Evolutionary conservation across 2,329 filamentous ascomycete genomes (phyloP).

Genomic region (Xylariaceae sp.): DNA sequence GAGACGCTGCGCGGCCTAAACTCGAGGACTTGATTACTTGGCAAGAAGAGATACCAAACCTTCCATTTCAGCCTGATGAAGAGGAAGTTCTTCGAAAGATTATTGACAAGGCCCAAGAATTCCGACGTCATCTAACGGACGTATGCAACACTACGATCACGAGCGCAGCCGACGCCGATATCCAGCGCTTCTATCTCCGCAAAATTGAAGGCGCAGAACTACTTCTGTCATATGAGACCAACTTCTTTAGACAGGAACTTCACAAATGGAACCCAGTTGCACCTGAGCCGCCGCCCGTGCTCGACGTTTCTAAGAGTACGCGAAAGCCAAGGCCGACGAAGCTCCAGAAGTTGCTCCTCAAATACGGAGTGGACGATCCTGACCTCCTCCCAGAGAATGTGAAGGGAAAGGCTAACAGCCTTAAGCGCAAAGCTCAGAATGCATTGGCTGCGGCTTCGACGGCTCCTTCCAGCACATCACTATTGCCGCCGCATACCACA

Average conservation of each 20-base stretch:
- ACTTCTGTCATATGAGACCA: constrained; percentile 86
- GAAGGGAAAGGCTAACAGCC: constrained; percentile 68
- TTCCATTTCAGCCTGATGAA: constrained; percentile 95
- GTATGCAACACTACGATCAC: constrained; percentile 78
- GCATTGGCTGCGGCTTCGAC: constrained; percentile 44
- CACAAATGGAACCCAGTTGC: constrained; percentile 94
- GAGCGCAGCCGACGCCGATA: constrained; percentile 80
- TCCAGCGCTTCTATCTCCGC: constrained; percentile 88
- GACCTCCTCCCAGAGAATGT: constrained; percentile 83
- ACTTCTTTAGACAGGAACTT: constrained; percentile 91
- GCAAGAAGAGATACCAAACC: constrained; percentile 70
- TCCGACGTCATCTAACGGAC: constrained; percentile 73
- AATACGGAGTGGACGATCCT: constrained; percentile 81
- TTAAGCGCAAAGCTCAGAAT: constrained; percentile 65
- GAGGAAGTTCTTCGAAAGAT: constrained; percentile 82
- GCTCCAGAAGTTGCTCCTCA: constrained; percentile 86
- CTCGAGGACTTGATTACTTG: constrained; percentile 81
- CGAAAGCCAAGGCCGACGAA: constrained; percentile 95
- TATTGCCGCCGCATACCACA: constrained; percentile 28
- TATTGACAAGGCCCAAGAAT: constrained; percentile 75
- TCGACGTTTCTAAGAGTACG: constrained; percentile 84
- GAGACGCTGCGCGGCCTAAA: constrained; percentile 91
- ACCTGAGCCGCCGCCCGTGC: constrained; percentile 74
- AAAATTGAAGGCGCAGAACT: constrained; percentile 98
- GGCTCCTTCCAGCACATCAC: constrained; percentile 14